Conservation (phyloP, 208 protist genomes). For the Tritrichomonas foetus region DNA sequence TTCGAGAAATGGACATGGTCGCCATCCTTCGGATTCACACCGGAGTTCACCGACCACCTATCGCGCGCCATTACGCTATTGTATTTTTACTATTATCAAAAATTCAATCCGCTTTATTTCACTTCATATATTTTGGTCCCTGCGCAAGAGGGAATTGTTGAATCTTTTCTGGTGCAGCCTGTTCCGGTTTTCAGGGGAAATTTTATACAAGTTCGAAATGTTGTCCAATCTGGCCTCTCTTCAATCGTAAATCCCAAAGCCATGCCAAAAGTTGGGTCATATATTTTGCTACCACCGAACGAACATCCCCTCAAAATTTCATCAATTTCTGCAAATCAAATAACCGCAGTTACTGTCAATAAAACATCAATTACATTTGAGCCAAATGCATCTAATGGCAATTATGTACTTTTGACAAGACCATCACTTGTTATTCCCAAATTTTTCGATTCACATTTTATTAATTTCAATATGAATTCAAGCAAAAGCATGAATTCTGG, state of each 20-base stretch:
- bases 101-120: background rate
- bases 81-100: background rate
- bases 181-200: background rate
- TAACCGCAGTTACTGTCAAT: background rate
- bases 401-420: no score
- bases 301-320: background rate
- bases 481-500: no score
- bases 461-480: no score
- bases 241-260: background rate
- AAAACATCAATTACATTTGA: no score
- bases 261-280: background rate
- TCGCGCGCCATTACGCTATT: background rate
- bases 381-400: no score
- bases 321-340: background rate
- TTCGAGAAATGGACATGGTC: background rate
- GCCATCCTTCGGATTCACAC: background rate
- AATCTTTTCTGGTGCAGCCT: background rate
- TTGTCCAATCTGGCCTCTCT: background rate
- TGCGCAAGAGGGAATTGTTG: background rate
- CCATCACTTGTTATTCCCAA: no score
- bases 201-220: background rate
- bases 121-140: conserved; percentile 22
- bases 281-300: background rate
- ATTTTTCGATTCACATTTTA: no score
- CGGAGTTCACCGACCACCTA: background rate